Conservation (phyloP, 2,329 filamentous ascomycete genomes). For the Metarhizium humberi region DNA sequence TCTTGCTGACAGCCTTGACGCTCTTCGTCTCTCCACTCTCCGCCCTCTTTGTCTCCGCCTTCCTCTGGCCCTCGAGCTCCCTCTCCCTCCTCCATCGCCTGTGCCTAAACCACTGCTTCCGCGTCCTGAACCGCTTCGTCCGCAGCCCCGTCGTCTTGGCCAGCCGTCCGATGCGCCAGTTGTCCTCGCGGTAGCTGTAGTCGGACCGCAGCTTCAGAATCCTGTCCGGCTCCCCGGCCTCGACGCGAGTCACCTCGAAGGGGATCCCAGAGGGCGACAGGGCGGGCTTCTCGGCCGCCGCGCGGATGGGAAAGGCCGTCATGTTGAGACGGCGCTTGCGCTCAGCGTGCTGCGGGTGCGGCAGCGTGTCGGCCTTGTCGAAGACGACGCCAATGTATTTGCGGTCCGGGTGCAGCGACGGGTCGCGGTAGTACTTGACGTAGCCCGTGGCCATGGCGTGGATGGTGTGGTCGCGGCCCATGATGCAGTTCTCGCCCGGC, state of each 20-base stretch:
- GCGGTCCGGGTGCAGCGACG: conserved; percentile 68
- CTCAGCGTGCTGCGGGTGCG: conserved; percentile 64
- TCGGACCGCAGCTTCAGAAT: conserved; percentile 40
- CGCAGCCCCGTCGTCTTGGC: conserved; percentile 41
- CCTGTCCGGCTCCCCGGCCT: conserved; percentile 33
- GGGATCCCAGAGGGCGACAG: conserved; percentile 43
- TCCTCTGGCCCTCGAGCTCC: conserved; percentile 31
- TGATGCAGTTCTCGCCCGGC: conserved; percentile 88
- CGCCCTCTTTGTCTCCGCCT: conserved; percentile 24
- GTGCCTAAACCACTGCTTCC: conserved; percentile 39
- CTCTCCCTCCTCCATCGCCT: conserved; percentile 32
- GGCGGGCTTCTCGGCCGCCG: conserved; percentile 24
- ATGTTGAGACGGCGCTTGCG: conserved; percentile 70
- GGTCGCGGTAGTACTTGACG: conserved; percentile 95
- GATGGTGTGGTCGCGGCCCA: conserved; percentile 95
- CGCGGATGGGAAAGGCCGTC: conserved; percentile 42
- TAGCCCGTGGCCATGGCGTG: conserved; percentile 79
- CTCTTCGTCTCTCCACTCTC: conserved; percentile 22
- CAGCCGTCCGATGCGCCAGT: conserved; percentile 48
- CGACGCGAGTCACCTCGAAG: conserved; percentile 32
- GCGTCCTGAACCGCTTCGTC: conserved; percentile 39
- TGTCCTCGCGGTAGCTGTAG: conserved; percentile 52
- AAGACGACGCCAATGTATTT: conserved; percentile 95
- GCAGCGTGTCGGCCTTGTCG: conserved; percentile 70
- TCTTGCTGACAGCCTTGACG: conserved; percentile 21